phyloP scores from a whole-genome alignment of 2,329 filamentous ascomycete species.

The Endocalyx cinctus region DNA sequence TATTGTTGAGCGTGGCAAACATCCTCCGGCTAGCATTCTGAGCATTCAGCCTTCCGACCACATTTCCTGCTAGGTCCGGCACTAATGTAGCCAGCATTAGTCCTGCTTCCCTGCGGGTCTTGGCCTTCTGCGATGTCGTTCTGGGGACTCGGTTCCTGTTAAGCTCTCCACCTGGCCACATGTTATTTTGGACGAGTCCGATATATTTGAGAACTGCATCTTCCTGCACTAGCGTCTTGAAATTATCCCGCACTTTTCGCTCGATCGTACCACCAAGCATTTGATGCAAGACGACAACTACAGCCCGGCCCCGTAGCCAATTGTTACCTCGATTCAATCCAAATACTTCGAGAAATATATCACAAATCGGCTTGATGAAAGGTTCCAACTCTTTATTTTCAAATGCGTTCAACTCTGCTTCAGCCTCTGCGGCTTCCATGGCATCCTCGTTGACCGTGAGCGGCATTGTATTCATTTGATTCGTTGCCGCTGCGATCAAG shows the following conservation, averaged over 20 bases:
- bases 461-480: constrained; percentile 54
- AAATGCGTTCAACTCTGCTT: constrained; percentile 90
- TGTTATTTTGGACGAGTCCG: constrained; percentile 62
- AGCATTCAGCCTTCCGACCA: constrained; percentile 89
- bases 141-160: constrained; percentile 50
- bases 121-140: constrained; percentile 68
- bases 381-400: constrained; percentile 86
- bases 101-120: constrained; percentile 80
- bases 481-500: constrained; percentile 72
- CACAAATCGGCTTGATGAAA: constrained; percentile 97
- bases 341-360: constrained; percentile 94
- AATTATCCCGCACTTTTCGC: constrained; percentile 84
- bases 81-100: constrained; percentile 84
- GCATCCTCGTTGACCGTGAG: constrained; percentile 48
- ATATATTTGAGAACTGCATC: constrained; percentile 76
- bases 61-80: constrained; percentile 85
- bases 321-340: constrained; percentile 93
- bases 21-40: constrained; percentile 84
- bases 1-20: constrained; percentile 88
- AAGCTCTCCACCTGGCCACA: constrained; percentile 74
- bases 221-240: constrained; percentile 69
- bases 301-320: constrained; percentile 91
- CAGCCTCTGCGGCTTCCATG: constrained; percentile 66
- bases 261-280: constrained; percentile 94
- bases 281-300: constrained; percentile 94